Evolutionary conservation across 805 yeast genomes (phyloP).

Genomic region (Suhomyces prunicola): DNA sequence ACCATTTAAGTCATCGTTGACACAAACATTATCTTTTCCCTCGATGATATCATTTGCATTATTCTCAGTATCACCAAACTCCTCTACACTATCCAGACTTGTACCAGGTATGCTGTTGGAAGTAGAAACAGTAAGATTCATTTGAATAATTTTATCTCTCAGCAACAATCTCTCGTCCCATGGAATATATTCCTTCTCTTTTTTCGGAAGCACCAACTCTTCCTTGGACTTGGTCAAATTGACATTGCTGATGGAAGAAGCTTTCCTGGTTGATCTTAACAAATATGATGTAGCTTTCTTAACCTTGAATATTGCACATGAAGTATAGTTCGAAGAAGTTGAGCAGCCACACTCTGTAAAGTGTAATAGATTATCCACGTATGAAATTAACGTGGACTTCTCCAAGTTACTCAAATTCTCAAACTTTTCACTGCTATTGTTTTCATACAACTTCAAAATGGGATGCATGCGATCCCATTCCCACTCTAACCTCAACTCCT

Average conservation of each 20-base stretch:
- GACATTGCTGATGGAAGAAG: slow-evolving; percentile 37
- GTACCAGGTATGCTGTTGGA: slow-evolving; percentile 11
- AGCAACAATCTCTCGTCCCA: slow-evolving; percentile 34
- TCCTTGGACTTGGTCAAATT: slow-evolving; percentile 37
- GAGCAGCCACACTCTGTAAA: slow-evolving; percentile 64
- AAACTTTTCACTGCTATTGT: slow-evolving; percentile 31
- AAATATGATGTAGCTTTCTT: slow-evolving; percentile 60
- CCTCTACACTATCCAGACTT: slow-evolving; percentile 6
- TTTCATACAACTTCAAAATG: slow-evolving; percentile 49
- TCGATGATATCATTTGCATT: neutral
- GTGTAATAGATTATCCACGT: slow-evolving; percentile 59
- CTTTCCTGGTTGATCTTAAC: slow-evolving; percentile 56
- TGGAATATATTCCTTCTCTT: slow-evolving; percentile 30
- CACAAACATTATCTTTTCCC: slow-evolving; percentile 3
- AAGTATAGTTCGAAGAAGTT: slow-evolving; percentile 37
- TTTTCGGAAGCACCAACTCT: slow-evolving; percentile 32
- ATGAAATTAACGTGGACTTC: slow-evolving; percentile 53
- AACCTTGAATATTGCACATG: slow-evolving; percentile 57
- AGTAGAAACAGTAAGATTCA: slow-evolving; percentile 19
- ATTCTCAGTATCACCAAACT: neutral
- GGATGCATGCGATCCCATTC: slow-evolving; percentile 86
- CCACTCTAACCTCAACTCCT: slow-evolving; percentile 81
- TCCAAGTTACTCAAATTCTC: slow-evolving; percentile 54
- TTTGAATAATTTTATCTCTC: slow-evolving; percentile 26
- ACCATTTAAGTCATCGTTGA: neutral